Base-by-base conservation (phyloP, 202 grass and related monocot species). In the Bolboschoenoplectus hybrid region DNA sequence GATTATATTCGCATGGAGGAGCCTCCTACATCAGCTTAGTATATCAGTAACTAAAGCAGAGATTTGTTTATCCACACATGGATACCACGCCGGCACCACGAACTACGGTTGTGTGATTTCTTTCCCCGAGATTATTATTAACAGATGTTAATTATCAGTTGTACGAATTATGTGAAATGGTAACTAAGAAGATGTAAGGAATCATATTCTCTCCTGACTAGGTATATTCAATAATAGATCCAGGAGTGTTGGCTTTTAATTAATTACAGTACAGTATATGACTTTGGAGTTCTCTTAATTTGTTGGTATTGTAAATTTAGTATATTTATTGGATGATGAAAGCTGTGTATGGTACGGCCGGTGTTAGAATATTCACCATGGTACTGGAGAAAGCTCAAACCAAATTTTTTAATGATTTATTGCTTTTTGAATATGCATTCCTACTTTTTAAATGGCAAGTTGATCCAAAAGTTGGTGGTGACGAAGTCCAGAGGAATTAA, bases 1-100 rank as follows among this genome's bases (percentile, higher is more conserved):
- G 96, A 98, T 69, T 98, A 95, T 87, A 81, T 98, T 52, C 87
- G 96, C 12, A 88, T 98, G 85, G 96, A 98, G 81, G 93, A 90
- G 49, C 93, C 96, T 1, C 43, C 81, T 46, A 14, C 39, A 16
- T 35, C 60, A 67, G 14, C 19, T 69, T 67, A 49, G 19, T 9
- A 47, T 51, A 47, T 51, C 19, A 75, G 46, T 51, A 65, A 35
- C 63, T 65, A 55, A 57, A 56, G 6, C 26, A 56, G 11, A 16
- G 49, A 77, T 16, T 57, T 17, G 6, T 38, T 74, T 75, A 75
- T 76, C 36, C 16, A 55, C 50, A 56, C 34, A 77, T 77, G 74
- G 74, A 55, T 77, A 53, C 47, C 72, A 55, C 19, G 32, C 45
- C 26, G 9, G 73, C 14, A 9, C 73, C 73, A 76, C 26, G 2